Evolutionary conservation across 2,329 filamentous ascomycete species (phyloP).

Genomic region (Thyridium curvatum): DNA sequence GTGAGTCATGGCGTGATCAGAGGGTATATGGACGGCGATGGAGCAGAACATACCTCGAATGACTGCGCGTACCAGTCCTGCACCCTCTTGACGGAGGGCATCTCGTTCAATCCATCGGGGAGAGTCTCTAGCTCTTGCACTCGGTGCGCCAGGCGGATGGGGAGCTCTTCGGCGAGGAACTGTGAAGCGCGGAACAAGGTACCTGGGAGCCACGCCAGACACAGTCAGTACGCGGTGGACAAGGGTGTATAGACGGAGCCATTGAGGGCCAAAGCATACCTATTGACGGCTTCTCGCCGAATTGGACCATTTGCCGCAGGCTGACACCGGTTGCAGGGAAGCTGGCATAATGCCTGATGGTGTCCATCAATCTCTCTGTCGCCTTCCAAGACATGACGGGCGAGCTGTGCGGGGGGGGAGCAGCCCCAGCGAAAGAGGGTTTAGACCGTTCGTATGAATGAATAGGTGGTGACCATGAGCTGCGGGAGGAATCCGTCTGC

Average conservation of each 20-base stretch:
- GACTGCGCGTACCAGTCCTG: slow-evolving; percentile 99
- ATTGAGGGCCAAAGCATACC: slow-evolving; percentile 46
- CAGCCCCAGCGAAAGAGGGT: no score
- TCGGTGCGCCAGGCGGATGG: slow-evolving; percentile 91
- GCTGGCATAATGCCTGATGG: slow-evolving; percentile 93
- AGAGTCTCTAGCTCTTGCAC: slow-evolving; percentile 90
- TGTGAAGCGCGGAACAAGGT: slow-evolving; percentile 96
- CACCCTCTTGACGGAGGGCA: slow-evolving; percentile 93
- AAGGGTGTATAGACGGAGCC: neutral
- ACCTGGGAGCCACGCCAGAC: slow-evolving; percentile 43
- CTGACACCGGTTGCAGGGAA: slow-evolving; percentile 96
- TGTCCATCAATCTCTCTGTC: slow-evolving; percentile 86
- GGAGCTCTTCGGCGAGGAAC: slow-evolving; percentile 96
- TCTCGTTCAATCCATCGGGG: slow-evolving; percentile 93
- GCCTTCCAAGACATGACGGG: slow-evolving; percentile 87
- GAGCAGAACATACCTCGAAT: slow-evolving; percentile 69
- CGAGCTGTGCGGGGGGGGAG: slow-evolving; percentile 8
- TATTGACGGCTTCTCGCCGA: slow-evolving; percentile 87
- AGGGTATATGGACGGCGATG: slow-evolving; percentile 7
- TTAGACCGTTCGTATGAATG: no score
- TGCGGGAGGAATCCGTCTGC: slow-evolving; percentile 1
- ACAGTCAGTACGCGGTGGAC: slow-evolving; percentile 4
- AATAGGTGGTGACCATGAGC: neutral
- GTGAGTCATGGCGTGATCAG: slow-evolving; percentile 5
- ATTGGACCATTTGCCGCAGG: slow-evolving; percentile 98